phyloP scores from a whole-genome alignment of 257 asterid species.

The Knoxia roxburghii region DNA sequence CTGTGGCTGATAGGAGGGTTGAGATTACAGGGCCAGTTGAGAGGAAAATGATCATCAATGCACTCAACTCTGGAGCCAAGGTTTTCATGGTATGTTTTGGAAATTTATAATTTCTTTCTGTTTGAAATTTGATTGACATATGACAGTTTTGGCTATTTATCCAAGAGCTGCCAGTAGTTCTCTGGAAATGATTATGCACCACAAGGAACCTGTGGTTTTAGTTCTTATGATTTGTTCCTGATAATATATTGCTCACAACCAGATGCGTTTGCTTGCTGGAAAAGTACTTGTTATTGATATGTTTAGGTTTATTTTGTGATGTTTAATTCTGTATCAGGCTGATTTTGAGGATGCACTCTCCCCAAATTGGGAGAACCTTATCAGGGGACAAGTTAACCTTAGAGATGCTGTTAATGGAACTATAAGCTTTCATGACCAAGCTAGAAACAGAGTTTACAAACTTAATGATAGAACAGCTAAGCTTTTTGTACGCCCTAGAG shows the following conservation, averaged over 20 bases:
- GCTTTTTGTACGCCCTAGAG: conserved; percentile 97
- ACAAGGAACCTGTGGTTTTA: background rate
- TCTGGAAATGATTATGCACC: background rate
- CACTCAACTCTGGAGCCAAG: conserved; percentile 94
- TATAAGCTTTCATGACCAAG: conserved; percentile 69
- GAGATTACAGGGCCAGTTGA: conserved; percentile 97
- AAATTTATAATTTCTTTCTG: background rate
- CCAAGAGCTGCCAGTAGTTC: background rate
- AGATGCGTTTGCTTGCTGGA: background rate
- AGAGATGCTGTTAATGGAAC: conserved; percentile 82
- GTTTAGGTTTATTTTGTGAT: background rate
- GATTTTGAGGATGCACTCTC: conserved; percentile 95
- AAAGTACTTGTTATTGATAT: too few species aligned
- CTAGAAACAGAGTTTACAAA: conserved; percentile 67
- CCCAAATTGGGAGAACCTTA: conserved; percentile 89
- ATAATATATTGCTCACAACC: background rate
- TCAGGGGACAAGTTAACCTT: conserved; percentile 76
- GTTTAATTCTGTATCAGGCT: conserved; percentile 38
- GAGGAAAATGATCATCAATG: conserved; percentile 94
- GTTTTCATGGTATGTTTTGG: conserved; percentile 74
- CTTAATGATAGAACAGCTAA: conserved; percentile 71
- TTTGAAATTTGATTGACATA: background rate
- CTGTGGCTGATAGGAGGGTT: conserved; percentile 86
- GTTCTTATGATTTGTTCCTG: background rate
- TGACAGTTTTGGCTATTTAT: background rate